Base-by-base conservation (phyloP, 495 filamentous ascomycete species). In the Neurospora sp. region DNA sequence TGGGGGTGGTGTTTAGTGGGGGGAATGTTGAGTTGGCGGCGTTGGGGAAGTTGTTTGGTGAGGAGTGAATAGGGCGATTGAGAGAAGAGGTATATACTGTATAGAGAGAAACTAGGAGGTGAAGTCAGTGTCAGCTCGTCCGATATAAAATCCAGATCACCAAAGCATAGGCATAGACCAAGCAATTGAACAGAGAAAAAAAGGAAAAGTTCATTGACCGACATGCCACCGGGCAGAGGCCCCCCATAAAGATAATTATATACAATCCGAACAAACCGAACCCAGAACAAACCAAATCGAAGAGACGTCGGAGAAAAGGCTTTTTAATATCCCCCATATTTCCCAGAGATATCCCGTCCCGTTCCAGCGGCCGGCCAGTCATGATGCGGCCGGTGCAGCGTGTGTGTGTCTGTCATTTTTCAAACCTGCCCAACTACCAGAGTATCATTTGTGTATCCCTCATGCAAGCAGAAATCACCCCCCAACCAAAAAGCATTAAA, bases 1-100 rank as follows among this genome's bases (percentile, higher is more conserved):
- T 99, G 22, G 94, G 93, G 0, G 81, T 98, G 72, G 89, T 98
- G 44, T 86, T 99, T 73, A 94, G 90, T 76, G 96, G 96, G 11
- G 96, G 96, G 3, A 99, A 99, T 87, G 93, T 94, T 16, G 93
- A 89, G 44, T 81, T 97, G 18, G 94, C 96, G 74, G 89, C 88
- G 20, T 84, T 99, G 77, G 86, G 83, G 38, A 88, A 87, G 83
- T 75, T 94, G 72, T 92, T 93, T 69, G 40, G 70, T 18, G 69
- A 70, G 69, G 27, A 73, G 68, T 40, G 70, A n/a, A 12, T 53
- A 68, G 41, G 20, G 39, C 14, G 69, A n/a, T 37, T 37, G 69
- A 27, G 11, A 53, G 48, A 44, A 22, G n/a, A 46, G 31, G 12
- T 37, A 37, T 37, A 9, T 38, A 27, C 12, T 46, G 8, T 20